phyloP scores from a whole-genome alignment of 495 filamentous ascomycete genomes.

The Cenococcum geophilum region DNA sequence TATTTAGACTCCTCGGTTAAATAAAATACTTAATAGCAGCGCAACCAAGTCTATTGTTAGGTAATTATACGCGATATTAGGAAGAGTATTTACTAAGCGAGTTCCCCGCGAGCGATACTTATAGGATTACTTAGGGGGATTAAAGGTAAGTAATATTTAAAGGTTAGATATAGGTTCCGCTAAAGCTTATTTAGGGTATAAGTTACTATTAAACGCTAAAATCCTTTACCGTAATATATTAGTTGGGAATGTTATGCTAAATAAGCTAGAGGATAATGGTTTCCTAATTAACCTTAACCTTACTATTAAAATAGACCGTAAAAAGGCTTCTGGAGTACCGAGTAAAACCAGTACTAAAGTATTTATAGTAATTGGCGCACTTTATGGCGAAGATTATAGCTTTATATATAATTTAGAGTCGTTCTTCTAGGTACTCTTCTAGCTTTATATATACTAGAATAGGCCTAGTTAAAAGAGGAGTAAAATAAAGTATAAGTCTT shows the following conservation, averaged over 20 bases:
- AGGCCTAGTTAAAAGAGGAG: background rate
- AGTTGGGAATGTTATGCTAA: conserved; percentile 42
- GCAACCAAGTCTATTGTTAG: conserved; percentile 24
- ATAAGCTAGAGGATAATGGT: conserved; percentile 8
- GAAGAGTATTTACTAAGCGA: conserved; percentile 20
- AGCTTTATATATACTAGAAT: too few relatives aligned
- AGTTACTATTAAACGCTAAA: conserved; percentile 28
- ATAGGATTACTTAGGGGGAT: conserved; percentile 23
- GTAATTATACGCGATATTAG: conserved; percentile 22
- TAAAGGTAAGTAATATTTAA: conserved; percentile 14
- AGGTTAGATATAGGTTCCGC: conserved; percentile 5
- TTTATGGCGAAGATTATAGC: too few relatives aligned
- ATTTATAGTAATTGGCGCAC: too few relatives aligned
- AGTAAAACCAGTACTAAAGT: too few relatives aligned
- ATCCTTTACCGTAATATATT: conserved; percentile 36
- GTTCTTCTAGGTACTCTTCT: too few relatives aligned
- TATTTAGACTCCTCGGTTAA: conserved; percentile 26
- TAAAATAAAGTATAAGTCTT: conserved; percentile 5
- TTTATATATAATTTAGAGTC: too few relatives aligned
- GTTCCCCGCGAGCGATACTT: conserved; percentile 24
- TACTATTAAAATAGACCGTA: conserved; percentile 3
- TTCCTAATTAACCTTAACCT: conserved; percentile 7
- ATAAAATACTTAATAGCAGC: conserved; percentile 13
- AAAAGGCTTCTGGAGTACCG: conserved; percentile 3
- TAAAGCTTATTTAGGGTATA: conserved; percentile 26